phyloP scores from a whole-genome alignment of 352 stramenopile genomes.

The Phytophthora macrochlamydospora region DNA sequence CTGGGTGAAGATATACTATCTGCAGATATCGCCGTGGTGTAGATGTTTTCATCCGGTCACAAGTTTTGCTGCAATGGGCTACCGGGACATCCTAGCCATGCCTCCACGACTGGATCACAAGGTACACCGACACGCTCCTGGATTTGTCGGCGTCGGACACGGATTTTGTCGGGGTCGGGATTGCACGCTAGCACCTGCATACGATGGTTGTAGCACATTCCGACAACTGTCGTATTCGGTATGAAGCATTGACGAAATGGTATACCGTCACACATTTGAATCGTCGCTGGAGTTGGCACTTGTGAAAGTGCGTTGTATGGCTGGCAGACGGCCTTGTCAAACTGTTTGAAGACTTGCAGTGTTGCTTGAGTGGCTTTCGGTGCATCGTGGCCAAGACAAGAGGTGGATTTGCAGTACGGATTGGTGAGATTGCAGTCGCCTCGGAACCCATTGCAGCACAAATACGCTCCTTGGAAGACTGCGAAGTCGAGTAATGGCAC shows the following conservation, averaged over 20 bases:
- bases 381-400: constrained; percentile 19
- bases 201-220: constrained; percentile 43
- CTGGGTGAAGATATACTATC: no score
- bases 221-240: constrained; percentile 11
- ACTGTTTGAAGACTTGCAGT: constrained; percentile 14
- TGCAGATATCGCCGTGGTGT: no score
- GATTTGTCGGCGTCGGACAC: constrained; percentile 35
- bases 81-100: constrained; percentile 22
- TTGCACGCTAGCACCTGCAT: constrained; percentile 46
- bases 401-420: constrained; percentile 18
- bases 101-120: constrained; percentile 34
- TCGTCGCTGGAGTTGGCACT: constrained; percentile 22
- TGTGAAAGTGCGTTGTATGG: constrained; percentile 24
- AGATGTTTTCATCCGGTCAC: neutral
- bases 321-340: constrained; percentile 27
- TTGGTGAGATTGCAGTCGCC: constrained; percentile 32
- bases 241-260: constrained; percentile 36
- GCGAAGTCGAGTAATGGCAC: constrained; percentile 15
- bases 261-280: constrained; percentile 37
- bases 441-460: constrained; percentile 51
- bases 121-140: constrained; percentile 14
- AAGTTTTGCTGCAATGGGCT: neutral
- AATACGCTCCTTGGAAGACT: constrained; percentile 19
- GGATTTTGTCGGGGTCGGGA: constrained; percentile 32
- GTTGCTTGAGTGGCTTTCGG: constrained; percentile 18